Evolutionary conservation across 495 filamentous ascomycete genomes (phyloP).

Genomic region (Aspergillus funiculosus): DNA sequence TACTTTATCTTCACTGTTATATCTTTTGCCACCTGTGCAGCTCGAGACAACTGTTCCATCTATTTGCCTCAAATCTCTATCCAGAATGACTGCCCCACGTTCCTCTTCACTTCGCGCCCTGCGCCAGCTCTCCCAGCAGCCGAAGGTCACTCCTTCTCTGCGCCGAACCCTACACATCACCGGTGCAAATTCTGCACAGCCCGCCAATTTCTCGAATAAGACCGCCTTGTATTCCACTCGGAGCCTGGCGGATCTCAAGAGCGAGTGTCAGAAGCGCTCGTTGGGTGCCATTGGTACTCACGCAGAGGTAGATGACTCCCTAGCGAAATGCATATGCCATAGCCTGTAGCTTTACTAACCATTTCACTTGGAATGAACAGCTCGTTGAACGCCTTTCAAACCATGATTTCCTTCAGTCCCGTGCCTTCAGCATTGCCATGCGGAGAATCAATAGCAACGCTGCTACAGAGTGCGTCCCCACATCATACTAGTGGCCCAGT

Average conservation of each 20-base stretch:
- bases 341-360: too few relatives aligned
- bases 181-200: slow-evolving; percentile 45
- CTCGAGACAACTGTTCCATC: background rate
- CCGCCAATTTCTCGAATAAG: slow-evolving; percentile 31
- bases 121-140: slow-evolving; percentile 42
- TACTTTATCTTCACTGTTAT: slow-evolving; percentile 4
- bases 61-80: slow-evolving; percentile 6
- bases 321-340: background rate
- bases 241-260: slow-evolving; percentile 36
- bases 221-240: slow-evolving; percentile 33
- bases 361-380: too few relatives aligned
- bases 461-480: slow-evolving; percentile 34
- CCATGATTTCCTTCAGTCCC: slow-evolving; percentile 47
- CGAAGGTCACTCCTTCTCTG: slow-evolving; percentile 28
- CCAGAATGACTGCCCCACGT: slow-evolving; percentile 46
- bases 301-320: slow-evolving; percentile 28
- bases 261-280: slow-evolving; percentile 36
- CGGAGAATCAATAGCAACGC: slow-evolving; percentile 40
- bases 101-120: slow-evolving; percentile 46
- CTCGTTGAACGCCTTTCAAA: slow-evolving; percentile 49
- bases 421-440: slow-evolving; percentile 51
- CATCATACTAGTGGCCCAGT: background rate
- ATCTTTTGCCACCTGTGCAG: slow-evolving; percentile 3
- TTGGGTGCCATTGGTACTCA: slow-evolving; percentile 31
- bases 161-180: slow-evolving; percentile 52